These are phyloP conservation scores for Rugonectria rugulosa DNA, from an alignment of 2,329 filamentous ascomycete species.

Conservation along the genomic window DNA sequence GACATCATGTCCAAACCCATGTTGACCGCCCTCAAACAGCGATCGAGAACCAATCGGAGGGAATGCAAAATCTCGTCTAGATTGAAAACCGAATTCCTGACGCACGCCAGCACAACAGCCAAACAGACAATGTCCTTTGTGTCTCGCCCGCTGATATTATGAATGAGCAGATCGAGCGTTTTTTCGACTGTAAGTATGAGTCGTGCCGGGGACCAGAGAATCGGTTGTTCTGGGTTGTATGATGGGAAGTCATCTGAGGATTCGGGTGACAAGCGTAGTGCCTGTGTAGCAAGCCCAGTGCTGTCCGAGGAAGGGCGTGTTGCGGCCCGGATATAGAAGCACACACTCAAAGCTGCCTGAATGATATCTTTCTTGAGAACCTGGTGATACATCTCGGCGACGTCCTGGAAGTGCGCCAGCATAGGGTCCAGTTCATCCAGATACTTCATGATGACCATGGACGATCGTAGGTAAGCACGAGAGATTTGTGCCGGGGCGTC, in stretches of 20 bases:
- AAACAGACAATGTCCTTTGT: constrained; percentile 59
- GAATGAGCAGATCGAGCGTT: constrained; percentile 54
- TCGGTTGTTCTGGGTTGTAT: constrained; percentile 45
- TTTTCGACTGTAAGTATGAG: constrained; percentile 56
- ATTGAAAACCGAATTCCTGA: constrained; percentile 51
- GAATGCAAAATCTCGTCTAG: constrained; percentile 51
- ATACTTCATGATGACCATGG: constrained; percentile 63
- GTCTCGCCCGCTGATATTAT: constrained; percentile 57
- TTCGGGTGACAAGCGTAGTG: constrained; percentile 45
- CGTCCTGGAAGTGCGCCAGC: constrained; percentile 54
- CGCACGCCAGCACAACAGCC: constrained; percentile 56
- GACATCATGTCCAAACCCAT: constrained; percentile 49
- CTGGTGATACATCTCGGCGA: constrained; percentile 61
- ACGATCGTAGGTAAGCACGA: constrained; percentile 60
- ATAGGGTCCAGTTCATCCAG: constrained; percentile 61
- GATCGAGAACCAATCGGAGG: constrained; percentile 53
- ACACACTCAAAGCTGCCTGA: constrained; percentile 63
- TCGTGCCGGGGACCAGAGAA: constrained; percentile 52
- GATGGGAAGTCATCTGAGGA: constrained; percentile 45
- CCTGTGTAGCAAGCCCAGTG: constrained; percentile 40
- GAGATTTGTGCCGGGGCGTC: constrained; percentile 61
- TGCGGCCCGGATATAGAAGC: constrained; percentile 58
- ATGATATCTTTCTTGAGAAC: constrained; percentile 62
- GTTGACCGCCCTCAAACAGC: constrained; percentile 53
- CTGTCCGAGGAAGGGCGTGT: constrained; percentile 41